Base-by-base conservation (phyloP, 2,329 filamentous ascomycete genomes). In the Microdochium bolleyi region DNA sequence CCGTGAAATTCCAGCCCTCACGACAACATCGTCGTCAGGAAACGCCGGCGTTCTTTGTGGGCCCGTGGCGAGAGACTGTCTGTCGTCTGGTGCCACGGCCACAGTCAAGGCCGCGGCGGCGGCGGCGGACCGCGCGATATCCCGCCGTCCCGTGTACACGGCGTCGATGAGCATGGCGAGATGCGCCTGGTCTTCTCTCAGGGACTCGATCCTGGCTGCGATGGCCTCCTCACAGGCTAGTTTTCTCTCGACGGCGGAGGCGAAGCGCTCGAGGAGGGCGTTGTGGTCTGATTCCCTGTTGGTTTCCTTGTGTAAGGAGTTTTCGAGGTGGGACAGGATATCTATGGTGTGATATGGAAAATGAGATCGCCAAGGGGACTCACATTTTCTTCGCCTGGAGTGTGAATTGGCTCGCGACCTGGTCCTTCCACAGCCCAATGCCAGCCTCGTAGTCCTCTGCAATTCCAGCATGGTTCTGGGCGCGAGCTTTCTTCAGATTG, bases 381-480 rank as follows among this genome's bases (percentile, higher is more conserved):
- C 55, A 63, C 62, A 51, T 57, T 32, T 60, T 54, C 55, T 55
- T 52, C 2, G 52, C 22, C 48, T 62, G 52, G 1, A 54, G 49
- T 9, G 53, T 48, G 48, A 58, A 61, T 51, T 58, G 52, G 1
- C 50, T 48, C n/a, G 51, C 51, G 25, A 65, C 57, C 21, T 53
- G 46, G 3, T 56, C 55, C 49, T 58, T 57, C 25, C 56, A 52
- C 9, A 44, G 24, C 1, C 51, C 21, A 9, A 60, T 27, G 37
- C 54, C 55, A 2, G 57, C 32, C 2, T 56, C 30, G 52, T 57
- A 58, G 9, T 58, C 52, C 2, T 58, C 49, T 27, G 49, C 49
- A 38, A 64, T 60, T 3, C 51, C 34, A 32, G 57, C 56, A 37
- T 57, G 62, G 24, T 51, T 49, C 11, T 49, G 41, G 5, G 41